Conservation (phyloP, 306 rosid genomes). For the Vigna mungo region DNA sequence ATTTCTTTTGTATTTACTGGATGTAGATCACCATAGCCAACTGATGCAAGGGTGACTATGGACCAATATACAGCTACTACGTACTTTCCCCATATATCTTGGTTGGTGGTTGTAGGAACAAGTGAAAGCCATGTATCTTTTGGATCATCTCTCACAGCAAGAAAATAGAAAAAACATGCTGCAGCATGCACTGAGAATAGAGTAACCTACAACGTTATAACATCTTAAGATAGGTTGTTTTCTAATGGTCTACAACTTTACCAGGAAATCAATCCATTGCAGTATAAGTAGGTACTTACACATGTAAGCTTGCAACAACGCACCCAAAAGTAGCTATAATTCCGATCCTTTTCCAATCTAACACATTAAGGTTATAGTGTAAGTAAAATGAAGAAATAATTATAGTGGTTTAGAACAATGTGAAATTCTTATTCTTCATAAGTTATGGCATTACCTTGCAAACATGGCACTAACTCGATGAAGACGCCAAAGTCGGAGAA, state of each 20-base stretch:
- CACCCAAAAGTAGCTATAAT: conserved; percentile 69
- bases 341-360: conserved; percentile 82
- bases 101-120: not conserved
- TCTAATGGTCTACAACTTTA: not conserved
- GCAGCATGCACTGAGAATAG: conserved; percentile 69
- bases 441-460: conserved; percentile 61
- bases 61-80: conserved; percentile 76
- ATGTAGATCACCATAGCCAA: conserved; percentile 91
- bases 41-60: conserved; percentile 66
- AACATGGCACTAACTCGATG: conserved; percentile 77
- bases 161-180: conserved; percentile 71
- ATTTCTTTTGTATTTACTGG: conserved; percentile 69
- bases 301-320: conserved; percentile 71
- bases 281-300: conserved; percentile 61
- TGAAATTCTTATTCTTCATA: not conserved
- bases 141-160: conserved; percentile 49
- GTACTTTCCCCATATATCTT: conserved; percentile 49
- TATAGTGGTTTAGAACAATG: not conserved
- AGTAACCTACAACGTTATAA: conserved; percentile 61
- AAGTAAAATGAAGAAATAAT: not conserved
- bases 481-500: conserved; percentile 91
- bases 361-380: not conserved
- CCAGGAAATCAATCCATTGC: not conserved
- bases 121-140: conserved; percentile 61
- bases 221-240: conserved; percentile 12